phyloP scores from a whole-genome alignment of 1,139 yeast species.

The Debaryomyces robertsiae region DNA sequence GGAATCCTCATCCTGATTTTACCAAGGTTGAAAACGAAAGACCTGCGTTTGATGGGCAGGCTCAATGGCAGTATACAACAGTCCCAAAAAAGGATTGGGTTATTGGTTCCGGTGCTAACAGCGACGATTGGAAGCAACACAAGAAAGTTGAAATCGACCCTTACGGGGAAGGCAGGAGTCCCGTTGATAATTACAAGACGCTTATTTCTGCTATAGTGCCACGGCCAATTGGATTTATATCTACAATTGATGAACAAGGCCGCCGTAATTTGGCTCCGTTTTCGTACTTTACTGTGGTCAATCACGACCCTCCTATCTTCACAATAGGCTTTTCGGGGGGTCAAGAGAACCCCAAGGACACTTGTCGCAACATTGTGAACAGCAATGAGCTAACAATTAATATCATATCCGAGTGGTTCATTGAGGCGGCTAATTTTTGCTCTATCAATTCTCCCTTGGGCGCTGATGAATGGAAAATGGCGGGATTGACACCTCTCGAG shows the following conservation, averaged over 20 bases:
- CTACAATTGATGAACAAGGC: slow-evolving; percentile 49
- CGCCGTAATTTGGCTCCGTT: slow-evolving; percentile 58
- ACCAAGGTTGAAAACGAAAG: slow-evolving; percentile 13
- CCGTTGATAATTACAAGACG: slow-evolving; percentile 51
- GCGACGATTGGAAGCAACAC: slow-evolving; percentile 40
- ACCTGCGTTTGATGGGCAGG: slow-evolving; percentile 19
- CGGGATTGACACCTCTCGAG: slow-evolving; percentile 53
- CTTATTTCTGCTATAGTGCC: slow-evolving; percentile 56
- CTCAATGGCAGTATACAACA: slow-evolving; percentile 24
- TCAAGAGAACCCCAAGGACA: slow-evolving; percentile 47
- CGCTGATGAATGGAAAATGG: slow-evolving; percentile 56
- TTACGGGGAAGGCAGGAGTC: slow-evolving; percentile 40
- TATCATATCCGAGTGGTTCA: slow-evolving; percentile 63
- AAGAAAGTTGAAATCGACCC: slow-evolving; percentile 54
- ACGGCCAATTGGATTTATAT: slow-evolving; percentile 61
- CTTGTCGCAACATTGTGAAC: slow-evolving; percentile 49
- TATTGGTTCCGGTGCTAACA: slow-evolving; percentile 48
- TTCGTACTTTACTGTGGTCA: slow-evolving; percentile 53
- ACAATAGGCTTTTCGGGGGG: slow-evolving; percentile 50
- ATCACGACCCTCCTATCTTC: slow-evolving; percentile 62
- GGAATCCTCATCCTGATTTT: slow-evolving; percentile 30
- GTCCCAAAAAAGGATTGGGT: slow-evolving; percentile 35
- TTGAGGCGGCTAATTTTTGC: slow-evolving; percentile 63
- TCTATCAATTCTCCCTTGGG: slow-evolving; percentile 50
- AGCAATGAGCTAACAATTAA: slow-evolving; percentile 60